These are phyloP conservation scores for Gossypium arboreum DNA, from an alignment of 345 rosid genomes.

Conservation along the genomic window DNA sequence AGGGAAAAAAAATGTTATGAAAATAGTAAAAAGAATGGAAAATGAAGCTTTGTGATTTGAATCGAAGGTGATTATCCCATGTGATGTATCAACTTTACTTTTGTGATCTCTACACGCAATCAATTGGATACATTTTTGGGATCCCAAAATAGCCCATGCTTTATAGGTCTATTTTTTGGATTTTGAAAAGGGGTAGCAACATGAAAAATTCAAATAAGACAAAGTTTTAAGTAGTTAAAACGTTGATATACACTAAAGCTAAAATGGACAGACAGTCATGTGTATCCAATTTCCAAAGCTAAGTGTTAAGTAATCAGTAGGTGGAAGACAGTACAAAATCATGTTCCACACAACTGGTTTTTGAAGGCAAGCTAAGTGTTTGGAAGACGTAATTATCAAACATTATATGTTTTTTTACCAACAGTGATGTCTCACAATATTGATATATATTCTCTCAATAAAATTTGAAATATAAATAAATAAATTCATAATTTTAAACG, in stretches of 20 bases:
- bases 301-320: neutral
- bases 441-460: too few species aligned
- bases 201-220: neutral
- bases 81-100: constrained; percentile 30
- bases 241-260: neutral
- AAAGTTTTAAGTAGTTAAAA: neutral
- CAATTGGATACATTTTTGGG: neutral
- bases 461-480: too few species aligned
- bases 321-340: neutral
- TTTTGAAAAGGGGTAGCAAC: neutral
- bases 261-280: neutral
- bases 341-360: neutral
- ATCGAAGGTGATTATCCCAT: constrained; percentile 34
- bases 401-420: too few species aligned
- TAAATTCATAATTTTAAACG: too few species aligned
- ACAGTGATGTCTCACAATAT: too few species aligned
- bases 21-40: neutral
- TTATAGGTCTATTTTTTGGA: neutral
- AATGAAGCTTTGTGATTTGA: constrained; percentile 13
- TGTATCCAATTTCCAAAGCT: neutral
- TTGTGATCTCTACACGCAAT: constrained; percentile 28
- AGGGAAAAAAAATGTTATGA: too few species aligned
- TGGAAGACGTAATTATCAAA: neutral
- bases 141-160: neutral
- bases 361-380: neutral